These are phyloP conservation scores for Talaromyces trachyspermus DNA, from an alignment of 495 filamentous ascomycete genomes.

Conservation along the genomic window DNA sequence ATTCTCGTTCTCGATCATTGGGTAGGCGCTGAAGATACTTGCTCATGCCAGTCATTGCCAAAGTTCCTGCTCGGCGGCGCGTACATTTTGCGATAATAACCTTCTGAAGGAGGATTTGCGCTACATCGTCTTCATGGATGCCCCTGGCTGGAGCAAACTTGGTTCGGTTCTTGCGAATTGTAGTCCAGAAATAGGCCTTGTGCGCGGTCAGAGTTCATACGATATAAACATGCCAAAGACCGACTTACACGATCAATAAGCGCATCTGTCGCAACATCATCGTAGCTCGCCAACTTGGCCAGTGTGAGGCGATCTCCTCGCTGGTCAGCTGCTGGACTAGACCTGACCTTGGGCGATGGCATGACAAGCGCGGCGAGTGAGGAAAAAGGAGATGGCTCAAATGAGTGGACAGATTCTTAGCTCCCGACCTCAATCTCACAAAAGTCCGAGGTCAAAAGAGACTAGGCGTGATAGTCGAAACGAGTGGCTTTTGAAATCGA, in stretches of 20 bases:
- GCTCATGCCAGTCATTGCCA: conserved; percentile 64
- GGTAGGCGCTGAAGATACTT: conserved; percentile 59
- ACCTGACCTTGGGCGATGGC: conserved; percentile 35
- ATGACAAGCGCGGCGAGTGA: conserved; percentile 15
- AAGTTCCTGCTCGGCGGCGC: conserved; percentile 61
- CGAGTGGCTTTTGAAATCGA: background rate
- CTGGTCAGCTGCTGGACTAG: conserved; percentile 38
- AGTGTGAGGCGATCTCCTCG: conserved; percentile 75
- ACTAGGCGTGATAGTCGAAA: no score
- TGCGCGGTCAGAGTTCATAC: conserved; percentile 14
- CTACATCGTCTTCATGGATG: conserved; percentile 71
- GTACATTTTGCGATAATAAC: conserved; percentile 67
- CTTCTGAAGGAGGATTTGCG: conserved; percentile 66
- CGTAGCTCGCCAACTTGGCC: conserved; percentile 81
- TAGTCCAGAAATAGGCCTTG: conserved; percentile 91
- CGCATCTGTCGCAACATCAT: conserved; percentile 93
- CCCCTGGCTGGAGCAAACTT: conserved; percentile 80
- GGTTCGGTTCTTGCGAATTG: conserved; percentile 85
- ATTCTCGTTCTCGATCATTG: conserved; percentile 73
- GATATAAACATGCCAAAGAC: no score
- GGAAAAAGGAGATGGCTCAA: background rate
- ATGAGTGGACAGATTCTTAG: background rate
- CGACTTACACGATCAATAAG: conserved; percentile 84
- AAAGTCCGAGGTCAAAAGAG: no score
- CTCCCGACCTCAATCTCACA: no score